phyloP scores from a whole-genome alignment of 805 yeast species.

The Brettanomyces custersianus region DNA sequence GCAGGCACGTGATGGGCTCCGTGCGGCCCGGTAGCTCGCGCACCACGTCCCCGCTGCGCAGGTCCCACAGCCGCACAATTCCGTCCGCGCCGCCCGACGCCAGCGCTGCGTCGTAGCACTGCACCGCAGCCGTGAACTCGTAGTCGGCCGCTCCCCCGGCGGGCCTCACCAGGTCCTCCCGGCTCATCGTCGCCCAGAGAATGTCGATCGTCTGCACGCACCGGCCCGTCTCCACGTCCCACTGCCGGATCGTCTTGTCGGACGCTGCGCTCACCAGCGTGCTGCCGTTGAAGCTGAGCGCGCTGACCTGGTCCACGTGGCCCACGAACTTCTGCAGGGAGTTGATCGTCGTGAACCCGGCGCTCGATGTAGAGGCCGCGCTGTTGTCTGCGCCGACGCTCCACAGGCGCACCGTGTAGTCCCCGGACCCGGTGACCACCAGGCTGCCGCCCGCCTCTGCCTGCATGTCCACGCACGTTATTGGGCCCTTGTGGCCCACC shows the following conservation, averaged over 20 bases:
- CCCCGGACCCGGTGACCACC: constrained; percentile 50
- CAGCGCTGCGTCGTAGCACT: constrained; percentile 65
- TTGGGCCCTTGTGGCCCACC: constrained; percentile 54
- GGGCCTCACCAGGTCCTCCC: not conserved
- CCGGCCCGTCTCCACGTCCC: constrained; percentile 62
- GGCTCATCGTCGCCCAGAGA: constrained; percentile 41
- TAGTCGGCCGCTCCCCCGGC: constrained; percentile 1
- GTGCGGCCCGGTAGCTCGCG: constrained; percentile 59
- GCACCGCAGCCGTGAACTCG: constrained; percentile 57
- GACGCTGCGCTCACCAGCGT: constrained; percentile 62
- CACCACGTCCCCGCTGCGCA: constrained; percentile 59
- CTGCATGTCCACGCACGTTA: constrained; percentile 51
- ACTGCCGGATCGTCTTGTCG: constrained; percentile 64
- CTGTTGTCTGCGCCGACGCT: constrained; percentile 26
- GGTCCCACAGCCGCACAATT: constrained; percentile 66
- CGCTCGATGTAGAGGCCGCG: not conserved
- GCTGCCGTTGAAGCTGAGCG: constrained; percentile 43
- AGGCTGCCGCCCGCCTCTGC: constrained; percentile 27
- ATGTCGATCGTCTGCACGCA: constrained; percentile 67
- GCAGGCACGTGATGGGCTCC: constrained; percentile 56
- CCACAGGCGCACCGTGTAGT: constrained; percentile 58
- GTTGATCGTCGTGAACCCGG: too few species aligned
- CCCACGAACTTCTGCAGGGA: constrained; percentile 49
- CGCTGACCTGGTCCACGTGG: constrained; percentile 60
- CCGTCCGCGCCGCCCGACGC: constrained; percentile 79